phyloP scores from a whole-genome alignment of 2,329 filamentous ascomycete species.

The Emmonsiellopsis sp. region DNA sequence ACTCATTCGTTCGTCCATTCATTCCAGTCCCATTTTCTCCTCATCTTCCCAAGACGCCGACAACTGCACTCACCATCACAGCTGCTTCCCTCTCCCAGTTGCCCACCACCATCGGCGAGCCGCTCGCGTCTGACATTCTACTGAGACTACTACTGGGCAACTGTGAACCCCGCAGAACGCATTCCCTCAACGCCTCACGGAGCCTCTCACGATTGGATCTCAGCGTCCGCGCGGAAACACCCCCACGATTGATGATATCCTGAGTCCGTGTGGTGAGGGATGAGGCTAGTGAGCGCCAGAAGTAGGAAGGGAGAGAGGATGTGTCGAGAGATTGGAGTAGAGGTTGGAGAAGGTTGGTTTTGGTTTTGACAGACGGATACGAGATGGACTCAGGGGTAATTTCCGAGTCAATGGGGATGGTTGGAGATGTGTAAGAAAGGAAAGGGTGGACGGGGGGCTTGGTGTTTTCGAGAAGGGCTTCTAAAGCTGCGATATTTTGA shows the following conservation, averaged over 20 bases:
- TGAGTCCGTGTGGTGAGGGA: conserved; percentile 67
- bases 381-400: conserved; percentile 9
- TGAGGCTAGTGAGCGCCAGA: conserved; percentile 82
- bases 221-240: conserved; percentile 72
- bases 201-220: conserved; percentile 65
- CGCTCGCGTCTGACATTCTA: conserved; percentile 31
- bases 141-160: conserved; percentile 48
- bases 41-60: conserved; percentile 42
- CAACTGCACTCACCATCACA: conserved; percentile 83
- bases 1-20: background rate
- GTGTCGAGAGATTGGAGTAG: conserved; percentile 75
- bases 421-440: conserved; percentile 26
- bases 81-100: conserved; percentile 86
- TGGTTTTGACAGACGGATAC: conserved; percentile 19
- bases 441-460: conserved; percentile 62
- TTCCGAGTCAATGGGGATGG: conserved; percentile 16
- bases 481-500: conserved; percentile 83
- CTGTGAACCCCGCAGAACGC: conserved; percentile 68
- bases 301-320: conserved; percentile 76
- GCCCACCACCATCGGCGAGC: conserved; percentile 33
- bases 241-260: conserved; percentile 74
- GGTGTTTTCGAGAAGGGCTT: conserved; percentile 61
- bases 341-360: conserved; percentile 56
- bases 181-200: conserved; percentile 68
- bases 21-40: background rate